Evolutionary conservation across 768 basidiomycete species (phyloP), one percentile per base, ranked within the genome.

Genomic region (Holtermannia corniformis): DNA sequence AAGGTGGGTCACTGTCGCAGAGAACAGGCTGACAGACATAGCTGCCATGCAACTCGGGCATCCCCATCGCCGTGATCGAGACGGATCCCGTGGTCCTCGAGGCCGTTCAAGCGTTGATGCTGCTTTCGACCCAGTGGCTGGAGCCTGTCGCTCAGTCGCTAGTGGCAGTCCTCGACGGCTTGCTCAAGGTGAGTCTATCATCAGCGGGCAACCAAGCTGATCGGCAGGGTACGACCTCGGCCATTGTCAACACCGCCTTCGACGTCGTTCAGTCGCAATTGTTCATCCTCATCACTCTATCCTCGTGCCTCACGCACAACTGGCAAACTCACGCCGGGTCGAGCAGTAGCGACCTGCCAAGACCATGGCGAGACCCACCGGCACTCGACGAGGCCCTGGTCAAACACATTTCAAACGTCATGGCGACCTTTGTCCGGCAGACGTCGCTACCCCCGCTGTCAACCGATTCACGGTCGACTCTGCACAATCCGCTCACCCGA

Each of bases 1-100:
- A 90, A 87, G 80, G 89, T 85, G 49, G 40, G 76, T 27, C 32
- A 47, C 14, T 40, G 27, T 20, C 46, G 20, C 3, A 43, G 26
- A 16, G 2, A 19, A 5, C n/a, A n/a, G 41, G 12, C 40, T 46
- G 44, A 32, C 4, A 24, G 23, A 23, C 63, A 16, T 52, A 95
- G 91, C 78, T 95, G 7, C 91, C 90, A 50, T 83, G 81, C 65
- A 79, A 87, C 73, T 90, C 90, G 26, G 90, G 90, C 19, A 76
- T 80, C 41, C 75, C 81, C 12, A 69, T 92, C 53, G 81, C 82
- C 63, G 77, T 79, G 24, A 75, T 92, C 50, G 89, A 93, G 72
- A 76, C 76, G 5, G 88, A 92, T 71, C 74, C 77, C 27, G 81
- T 86, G 4, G 81, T 85, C 0, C 81, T 82, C 57, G 82, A 86